Base-by-base conservation (phyloP, 2,329 filamentous ascomycete genomes). In the Penicillium sp. region DNA sequence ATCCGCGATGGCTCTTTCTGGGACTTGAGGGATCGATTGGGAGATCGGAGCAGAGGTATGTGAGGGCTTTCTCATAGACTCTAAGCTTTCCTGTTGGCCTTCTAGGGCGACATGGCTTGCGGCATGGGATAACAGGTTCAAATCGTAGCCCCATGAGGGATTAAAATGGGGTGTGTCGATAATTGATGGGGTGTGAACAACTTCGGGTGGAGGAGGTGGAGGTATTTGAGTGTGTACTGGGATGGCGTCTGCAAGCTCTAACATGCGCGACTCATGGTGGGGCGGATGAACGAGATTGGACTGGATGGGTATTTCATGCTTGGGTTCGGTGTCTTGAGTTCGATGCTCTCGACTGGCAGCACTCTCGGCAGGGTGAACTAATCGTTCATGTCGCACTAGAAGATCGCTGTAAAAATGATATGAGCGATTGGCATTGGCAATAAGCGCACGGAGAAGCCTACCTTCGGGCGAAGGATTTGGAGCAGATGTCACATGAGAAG, bases 81-180 rank as follows among this genome's bases (percentile, higher is more conserved):
- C 71, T 45, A 75, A 56, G 50, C 61, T 68, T 57, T 75, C 73
- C 57, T 76, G 73, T 56, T 79, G 75, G 14, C 74, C 73, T 57
- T 77, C 76, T 29, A 77, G 70, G 21, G 77, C 77, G 38, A 79
- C 77, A 70, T 79, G 77, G 52, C 76, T 79, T 10, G 77, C 77
- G 24, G 77, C 77, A 65, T 79, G 77, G 9, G 77, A 79, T 31
- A 79, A 65, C 14, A 79, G 67, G 54, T 79, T 79, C 53, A 79
- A 60, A 53, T 79, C 77, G 58, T 79, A 79, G n/a, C 77, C 77
- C 77, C 77, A 79, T 5, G 76, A 78, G 4, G 76, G 77, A 64
- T 79, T 78, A 58, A 78, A 77, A 41, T 77, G 73, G n/a, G 74
- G 66, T 47, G 75, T 71, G 45, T 75, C 75, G 50, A 77, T 67